These are phyloP conservation scores for Debaryomyces prosopidis DNA, from an alignment of 805 yeast genomes.

Conservation along the genomic window DNA sequence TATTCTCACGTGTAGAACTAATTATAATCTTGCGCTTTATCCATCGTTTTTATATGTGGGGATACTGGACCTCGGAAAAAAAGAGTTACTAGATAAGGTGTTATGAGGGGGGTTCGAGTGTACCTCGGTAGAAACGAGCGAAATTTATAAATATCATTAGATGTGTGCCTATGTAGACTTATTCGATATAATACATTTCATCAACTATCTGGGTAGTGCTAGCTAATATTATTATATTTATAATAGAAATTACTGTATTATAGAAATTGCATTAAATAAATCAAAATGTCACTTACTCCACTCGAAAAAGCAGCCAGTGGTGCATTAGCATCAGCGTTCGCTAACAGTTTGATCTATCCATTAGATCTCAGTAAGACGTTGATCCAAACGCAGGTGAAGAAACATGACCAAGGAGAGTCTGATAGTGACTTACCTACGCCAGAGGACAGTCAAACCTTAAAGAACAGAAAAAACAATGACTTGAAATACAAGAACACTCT, in stretches of 20 bases:
- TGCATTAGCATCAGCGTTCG: slow-evolving; percentile 77
- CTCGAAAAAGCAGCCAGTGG: slow-evolving; percentile 82
- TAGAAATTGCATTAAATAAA: neutral
- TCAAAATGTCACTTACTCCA: slow-evolving; percentile 54
- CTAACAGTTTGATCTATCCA: slow-evolving; percentile 79
- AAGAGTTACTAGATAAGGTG: neutral
- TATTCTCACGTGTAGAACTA: neutral
- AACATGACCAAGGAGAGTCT: slow-evolving; percentile 8
- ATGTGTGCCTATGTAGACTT: too few relatives aligned
- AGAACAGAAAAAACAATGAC: slow-evolving; percentile 17
- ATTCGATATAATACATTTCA: too few relatives aligned
- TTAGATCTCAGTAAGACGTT: slow-evolving; percentile 75
- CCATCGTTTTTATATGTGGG: neutral
- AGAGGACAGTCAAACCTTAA: slow-evolving; percentile 5
- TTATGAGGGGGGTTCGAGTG: too few relatives aligned
- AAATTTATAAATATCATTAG: too few relatives aligned
- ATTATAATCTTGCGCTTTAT: neutral
- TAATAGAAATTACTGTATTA: neutral
- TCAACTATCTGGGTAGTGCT: too few relatives aligned
- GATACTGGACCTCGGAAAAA: neutral
- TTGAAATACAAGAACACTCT: slow-evolving; percentile 53
- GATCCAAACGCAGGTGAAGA: slow-evolving; percentile 67
- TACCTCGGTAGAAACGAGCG: too few relatives aligned
- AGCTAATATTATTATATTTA: neutral
- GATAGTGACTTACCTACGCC: neutral